Conservation (phyloP, 768 basidiomycete species). For the Aureoboletus auriporus region DNA sequence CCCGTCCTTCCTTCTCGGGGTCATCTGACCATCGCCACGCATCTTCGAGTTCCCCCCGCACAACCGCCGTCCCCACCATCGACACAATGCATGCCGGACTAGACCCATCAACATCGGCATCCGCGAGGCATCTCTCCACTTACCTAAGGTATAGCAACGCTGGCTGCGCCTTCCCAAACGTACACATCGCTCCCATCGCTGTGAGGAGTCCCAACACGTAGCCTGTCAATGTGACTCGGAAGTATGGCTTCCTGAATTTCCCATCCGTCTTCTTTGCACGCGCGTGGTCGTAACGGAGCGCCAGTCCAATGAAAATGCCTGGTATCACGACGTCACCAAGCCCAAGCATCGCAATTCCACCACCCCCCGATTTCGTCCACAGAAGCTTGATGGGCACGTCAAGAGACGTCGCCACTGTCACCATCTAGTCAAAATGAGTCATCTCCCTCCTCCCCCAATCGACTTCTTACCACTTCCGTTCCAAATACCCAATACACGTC, state of each 20-base stretch:
- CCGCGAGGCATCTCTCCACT: constrained; percentile 17
- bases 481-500: constrained; percentile 97
- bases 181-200: constrained; percentile 87
- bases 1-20: constrained; percentile 22
- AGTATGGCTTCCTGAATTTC: constrained; percentile 68
- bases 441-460: neutral
- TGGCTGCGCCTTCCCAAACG: constrained; percentile 74
- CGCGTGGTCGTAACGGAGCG: constrained; percentile 78
- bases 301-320: constrained; percentile 73
- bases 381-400: constrained; percentile 93
- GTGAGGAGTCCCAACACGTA: constrained; percentile 70
- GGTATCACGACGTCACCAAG: constrained; percentile 81
- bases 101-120: neutral
- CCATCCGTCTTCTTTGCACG: constrained; percentile 34
- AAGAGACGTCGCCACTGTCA: constrained; percentile 83
- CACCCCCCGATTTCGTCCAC: constrained; percentile 64
- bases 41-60: constrained; percentile 64
- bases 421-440: constrained; percentile 57
- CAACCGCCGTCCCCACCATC: constrained; percentile 53
- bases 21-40: constrained; percentile 74
- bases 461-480: constrained; percentile 67
- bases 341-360: constrained; percentile 86
- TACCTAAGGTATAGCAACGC: constrained; percentile 90
- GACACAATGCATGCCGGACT: constrained; percentile 78
- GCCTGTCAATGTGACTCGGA: constrained; percentile 59